Base-by-base conservation (phyloP, 768 basidiomycete species). In the Phylloporus arenicola region DNA sequence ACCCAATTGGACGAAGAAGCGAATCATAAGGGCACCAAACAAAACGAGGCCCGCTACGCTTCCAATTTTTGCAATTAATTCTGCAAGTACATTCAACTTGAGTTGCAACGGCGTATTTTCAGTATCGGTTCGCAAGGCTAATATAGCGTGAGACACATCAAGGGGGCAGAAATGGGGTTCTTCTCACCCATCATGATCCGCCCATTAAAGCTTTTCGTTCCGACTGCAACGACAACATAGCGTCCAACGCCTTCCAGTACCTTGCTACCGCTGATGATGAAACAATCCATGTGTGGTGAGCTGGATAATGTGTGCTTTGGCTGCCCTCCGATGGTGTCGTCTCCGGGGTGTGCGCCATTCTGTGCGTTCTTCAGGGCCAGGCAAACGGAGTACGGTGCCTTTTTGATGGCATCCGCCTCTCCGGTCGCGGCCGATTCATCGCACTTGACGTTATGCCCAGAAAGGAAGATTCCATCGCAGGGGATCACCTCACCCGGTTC, bases 401-500 rank as follows among this genome's bases (percentile, higher is more conserved):
- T 99, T 66, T 84, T 86, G 67, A 99, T 93, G 14, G 93, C 86
- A 67, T 99, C 94, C 8, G 88, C 89, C 72, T 99, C 96, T 57
- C 95, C 96, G 0, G 96, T 98, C 38, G 93, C 92, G 19, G 91
- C 90, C 22, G 90, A 92, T 67, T 98, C 96, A 62, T 99, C 96
- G 65, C 94, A 97, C 63, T 82, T 86, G 58, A 97, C 86, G 56
- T 92, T 92, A 69, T 98, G 91, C 19, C 96, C 95, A 8, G 80
- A 74, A 25, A 99, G 71, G 72, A 95, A 96, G 61, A 99, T 75
- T 47, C 96, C 96, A 64, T 99, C 96, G 68, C 92, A 95, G 43
- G 96, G 96, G 14, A 98, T 65, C 51, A 98, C 85, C 65, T 99
- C 95, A 49, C 96, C 96, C 1, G 96, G 92, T 72, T 98, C 94